Evolutionary conservation across 1,284 basidiomycete genomes (phyloP).

Genomic region (Rhodotorula mucilaginosa): DNA sequence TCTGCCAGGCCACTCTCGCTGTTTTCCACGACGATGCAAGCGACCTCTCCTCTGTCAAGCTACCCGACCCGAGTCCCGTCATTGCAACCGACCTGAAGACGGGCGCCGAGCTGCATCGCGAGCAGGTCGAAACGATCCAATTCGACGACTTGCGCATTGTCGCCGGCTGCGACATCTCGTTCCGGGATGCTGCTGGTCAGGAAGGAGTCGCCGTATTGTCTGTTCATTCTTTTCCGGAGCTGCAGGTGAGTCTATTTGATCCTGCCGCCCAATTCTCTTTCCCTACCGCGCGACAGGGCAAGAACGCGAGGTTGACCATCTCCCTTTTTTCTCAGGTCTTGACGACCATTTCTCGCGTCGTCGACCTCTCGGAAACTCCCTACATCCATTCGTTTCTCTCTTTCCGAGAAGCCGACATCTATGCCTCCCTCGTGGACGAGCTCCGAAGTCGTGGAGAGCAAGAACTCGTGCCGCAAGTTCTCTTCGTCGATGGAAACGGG

Average conservation of each 20-base stretch:
- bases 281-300: not conserved
- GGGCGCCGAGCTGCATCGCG: not conserved
- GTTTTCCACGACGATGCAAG: conserved; percentile 18
- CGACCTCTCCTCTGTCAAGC: conserved; percentile 12
- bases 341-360: conserved; percentile 32
- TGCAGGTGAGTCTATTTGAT: conserved; percentile 33
- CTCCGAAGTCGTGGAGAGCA: conserved; percentile 8
- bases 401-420: conserved; percentile 45
- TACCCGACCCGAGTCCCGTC: not conserved
- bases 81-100: not conserved
- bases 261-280: too few relatives aligned
- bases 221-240: conserved; percentile 43
- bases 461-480: conserved; percentile 41
- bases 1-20: conserved; percentile 18
- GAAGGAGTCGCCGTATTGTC: conserved; percentile 45
- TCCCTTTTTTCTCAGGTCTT: conserved; percentile 33
- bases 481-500: conserved; percentile 48
- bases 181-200: conserved; percentile 26
- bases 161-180: conserved; percentile 47
- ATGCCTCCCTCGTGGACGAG: conserved; percentile 40
- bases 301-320: not conserved
- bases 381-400: conserved; percentile 48
- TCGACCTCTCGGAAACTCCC: conserved; percentile 39
- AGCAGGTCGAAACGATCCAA: not conserved
- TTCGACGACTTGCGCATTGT: conserved; percentile 40